phyloP scores from a whole-genome alignment of 345 rosid genomes.

The Syzygium aqueum region DNA sequence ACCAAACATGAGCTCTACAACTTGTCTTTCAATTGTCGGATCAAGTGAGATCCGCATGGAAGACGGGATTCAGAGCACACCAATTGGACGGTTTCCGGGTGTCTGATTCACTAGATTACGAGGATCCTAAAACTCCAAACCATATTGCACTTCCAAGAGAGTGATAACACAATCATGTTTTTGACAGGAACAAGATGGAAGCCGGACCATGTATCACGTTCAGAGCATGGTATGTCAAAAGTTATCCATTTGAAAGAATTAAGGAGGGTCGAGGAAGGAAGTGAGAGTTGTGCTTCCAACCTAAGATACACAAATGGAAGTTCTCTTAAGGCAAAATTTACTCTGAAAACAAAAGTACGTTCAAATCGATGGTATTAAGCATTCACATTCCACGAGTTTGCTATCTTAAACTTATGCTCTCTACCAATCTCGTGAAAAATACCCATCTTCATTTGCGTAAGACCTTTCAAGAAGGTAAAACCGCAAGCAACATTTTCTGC shows the following conservation, averaged over 20 bases:
- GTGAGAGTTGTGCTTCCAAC: not conserved
- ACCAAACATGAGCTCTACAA: not conserved
- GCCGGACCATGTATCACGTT: not conserved
- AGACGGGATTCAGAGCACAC: not conserved
- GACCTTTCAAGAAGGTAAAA: not conserved
- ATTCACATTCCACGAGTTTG: not conserved
- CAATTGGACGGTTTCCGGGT: not conserved
- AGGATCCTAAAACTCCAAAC: not conserved
- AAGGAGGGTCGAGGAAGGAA: not conserved
- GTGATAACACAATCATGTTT: not conserved
- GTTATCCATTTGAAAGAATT: not conserved
- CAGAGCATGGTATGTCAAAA: not conserved
- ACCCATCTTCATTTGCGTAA: not conserved
- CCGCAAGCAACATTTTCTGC: not conserved
- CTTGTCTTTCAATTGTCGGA: not conserved
- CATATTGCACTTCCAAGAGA: not conserved
- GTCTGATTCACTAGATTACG: not conserved
- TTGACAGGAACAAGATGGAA: not conserved
- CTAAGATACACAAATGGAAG: not conserved
- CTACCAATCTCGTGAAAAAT: not conserved
- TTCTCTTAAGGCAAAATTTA: rapidly evolving
- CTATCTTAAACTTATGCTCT: not conserved
- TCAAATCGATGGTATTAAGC: not conserved
- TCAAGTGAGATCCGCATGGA: not conserved
- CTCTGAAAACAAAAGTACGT: not conserved